Base-by-base conservation (phyloP, 2,329 filamentous ascomycete genomes). In the Coniella vitis region DNA sequence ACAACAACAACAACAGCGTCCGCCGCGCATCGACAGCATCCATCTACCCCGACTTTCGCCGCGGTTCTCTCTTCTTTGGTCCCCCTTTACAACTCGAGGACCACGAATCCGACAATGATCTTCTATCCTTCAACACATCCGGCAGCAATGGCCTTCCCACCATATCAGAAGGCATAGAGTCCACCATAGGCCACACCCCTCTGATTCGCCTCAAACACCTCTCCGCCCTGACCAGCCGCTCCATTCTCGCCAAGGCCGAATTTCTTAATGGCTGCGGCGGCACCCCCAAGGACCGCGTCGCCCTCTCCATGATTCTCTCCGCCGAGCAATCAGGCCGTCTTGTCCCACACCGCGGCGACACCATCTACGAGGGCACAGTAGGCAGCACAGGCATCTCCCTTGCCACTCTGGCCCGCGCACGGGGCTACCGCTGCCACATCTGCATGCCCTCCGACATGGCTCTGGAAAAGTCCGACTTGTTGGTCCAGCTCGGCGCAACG, bases 381-480 rank as follows among this genome's bases (percentile, higher is more conserved):
- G 93, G 93, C 52, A 95, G 88, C 63, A 98, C 93, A 0, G 93
- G 93, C 19, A 97, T 98, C 59, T 96, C 90, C 14, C 76, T 98
- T 9, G 93, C 93, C 3, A 87, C 87, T 1, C 80, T 98, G 44
- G 90, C 89, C 43, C 79, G 90, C 57, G 90, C 93, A 19, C 79
- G 83, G 65, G 93, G 93, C 31, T 97, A 97, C 70, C 79, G 84
- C 56, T 90, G 90, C 29, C 87, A 97, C 67, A 97, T 98, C 57
- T 96, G 89, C 73, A 97, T 98, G 90, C 91, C 93, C 41, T 83
- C 88, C 63, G 93, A 98, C 70, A 86, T 94, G 72, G 82, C 85
- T 49, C 71, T 75, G 49, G 93, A 98, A 66, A 98, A 98, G 68
- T 88, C 86, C 4, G 84, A 91, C 59, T 78, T 98, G 36, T 81